Percentiles rank a stretch among this genome's conserved stretches.
phyloP scores from a whole-genome alignment of 306 rosid species.

The Cucumis cinereus region DNA sequence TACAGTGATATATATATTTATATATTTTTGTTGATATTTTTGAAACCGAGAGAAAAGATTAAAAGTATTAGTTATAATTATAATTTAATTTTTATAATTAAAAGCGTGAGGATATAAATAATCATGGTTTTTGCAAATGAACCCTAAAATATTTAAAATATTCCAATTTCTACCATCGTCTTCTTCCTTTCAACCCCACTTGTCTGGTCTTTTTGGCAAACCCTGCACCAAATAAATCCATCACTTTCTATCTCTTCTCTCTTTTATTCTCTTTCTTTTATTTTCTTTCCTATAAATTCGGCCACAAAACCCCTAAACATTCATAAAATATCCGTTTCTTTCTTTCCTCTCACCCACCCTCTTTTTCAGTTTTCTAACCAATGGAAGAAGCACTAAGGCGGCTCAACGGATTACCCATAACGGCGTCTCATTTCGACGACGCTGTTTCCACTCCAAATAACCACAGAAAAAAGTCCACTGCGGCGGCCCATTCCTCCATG shows the following conservation, averaged over 20 bases:
- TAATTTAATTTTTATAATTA: no score
- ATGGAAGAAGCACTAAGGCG: constrained; percentile 2
- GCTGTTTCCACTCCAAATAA: background rate
- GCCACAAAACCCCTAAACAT: background rate
- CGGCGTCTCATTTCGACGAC: background rate
- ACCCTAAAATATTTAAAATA: no score
- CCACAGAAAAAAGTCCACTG: background rate
- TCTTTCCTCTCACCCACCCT: background rate
- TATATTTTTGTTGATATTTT: no score
- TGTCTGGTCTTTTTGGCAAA: constrained; percentile 6
- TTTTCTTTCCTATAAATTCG: background rate
- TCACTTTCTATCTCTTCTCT: constrained; percentile 11
- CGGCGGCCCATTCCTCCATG: background rate
- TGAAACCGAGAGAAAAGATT: no score
- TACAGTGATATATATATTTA: no score
- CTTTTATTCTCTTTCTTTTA: background rate
- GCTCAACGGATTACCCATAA: background rate
- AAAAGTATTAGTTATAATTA: no score
- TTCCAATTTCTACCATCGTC: no score
- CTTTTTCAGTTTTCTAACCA: background rate
- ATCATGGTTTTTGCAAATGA: no score
- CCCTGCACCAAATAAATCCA: constrained; percentile 24
- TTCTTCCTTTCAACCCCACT: background rate
- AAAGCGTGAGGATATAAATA: no score
- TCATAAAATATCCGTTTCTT: no score